These are phyloP conservation scores for Nepenthes gracilis DNA, from an alignment of 148 eudicot genomes.

Conservation along the genomic window DNA sequence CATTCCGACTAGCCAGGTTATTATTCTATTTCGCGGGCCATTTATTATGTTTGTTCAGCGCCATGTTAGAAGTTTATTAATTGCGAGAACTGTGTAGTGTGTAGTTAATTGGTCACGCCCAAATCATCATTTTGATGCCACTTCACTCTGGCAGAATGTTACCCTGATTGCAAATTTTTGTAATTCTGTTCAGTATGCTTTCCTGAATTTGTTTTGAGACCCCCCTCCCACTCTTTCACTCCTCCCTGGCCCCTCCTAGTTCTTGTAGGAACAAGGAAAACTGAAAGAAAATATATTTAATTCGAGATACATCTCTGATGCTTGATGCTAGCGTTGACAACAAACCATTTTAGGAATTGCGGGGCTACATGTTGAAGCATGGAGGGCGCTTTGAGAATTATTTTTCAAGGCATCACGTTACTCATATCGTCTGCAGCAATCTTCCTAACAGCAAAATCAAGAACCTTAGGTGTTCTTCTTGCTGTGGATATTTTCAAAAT, in stretches of 20 bases:
- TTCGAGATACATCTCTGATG: background rate
- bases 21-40: background rate
- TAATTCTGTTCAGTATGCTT: too few relatives aligned
- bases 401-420: slow-evolving; percentile 81
- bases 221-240: too few relatives aligned
- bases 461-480: slow-evolving; percentile 52
- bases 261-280: background rate
- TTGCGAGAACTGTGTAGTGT: background rate
- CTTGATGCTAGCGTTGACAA: background rate
- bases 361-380: slow-evolving; percentile 74
- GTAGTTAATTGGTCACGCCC: background rate
- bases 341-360: slow-evolving; percentile 47
- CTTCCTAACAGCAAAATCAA: slow-evolving; percentile 88
- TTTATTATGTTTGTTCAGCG: background rate
- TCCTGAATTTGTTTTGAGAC: too few relatives aligned
- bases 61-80: too few relatives aligned
- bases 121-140: too few relatives aligned
- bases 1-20: slow-evolving; percentile 85
- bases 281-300: background rate
- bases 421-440: slow-evolving; percentile 90
- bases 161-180: too few relatives aligned
- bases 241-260: too few relatives aligned
- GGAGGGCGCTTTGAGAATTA: slow-evolving; percentile 92
- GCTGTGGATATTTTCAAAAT: background rate
- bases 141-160: too few relatives aligned